Evolutionary conservation across 352 stramenopile genomes (phyloP), one percentile per base, ranked within the genome.

Genomic region (Phytopythium sindhum): DNA sequence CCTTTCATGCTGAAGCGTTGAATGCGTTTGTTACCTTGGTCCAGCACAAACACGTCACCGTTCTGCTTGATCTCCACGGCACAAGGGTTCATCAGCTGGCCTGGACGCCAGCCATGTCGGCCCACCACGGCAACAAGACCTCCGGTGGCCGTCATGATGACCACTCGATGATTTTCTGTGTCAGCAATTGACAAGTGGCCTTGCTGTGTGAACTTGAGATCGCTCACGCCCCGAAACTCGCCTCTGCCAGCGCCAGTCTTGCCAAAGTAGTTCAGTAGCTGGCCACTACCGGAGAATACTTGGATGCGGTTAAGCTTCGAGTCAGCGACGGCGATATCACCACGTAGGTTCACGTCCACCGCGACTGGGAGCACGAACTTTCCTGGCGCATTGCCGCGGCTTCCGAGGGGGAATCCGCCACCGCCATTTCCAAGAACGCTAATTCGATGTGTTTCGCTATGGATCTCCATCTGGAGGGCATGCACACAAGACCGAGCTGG

Each of bases 1-100:
- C 80, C 74, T 60, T 74, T 78, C 28, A 63, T 66, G 15, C 57
- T 82, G 47, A 91, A 77, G 1, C 80, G 67, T 54, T 89, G 80
- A 41, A 89, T 75, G 28, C 82, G 76, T 26, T 87, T 77, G 55
- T 91, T 91, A 10, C 72, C 82, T 28, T 68, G 54, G 53, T 91
- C 82, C 26, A 75, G 84, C 11, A 91, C 76, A 31, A 88, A 87
- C 19, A 88, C 23, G 1, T 89, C 80, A 0, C 78, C 80, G 12
- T 75, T 74, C 35, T 62, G 67, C 17, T 69, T 72, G 10, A 88
- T 60, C 21, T 65, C 70, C 21, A 89, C 19, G 26, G 78, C 74
- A 21, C 73, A 73, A 0, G 80, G 82, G 8, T 67, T 65, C 2
- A 66, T 33, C 3, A 91, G 71, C 44, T 85, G 61, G 8, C 74